Percentiles rank a stretch among this genome's conserved stretches.
phyloP scores from a whole-genome alignment of 768 basidiomycete species.

The Artomyces pyxidatus region DNA sequence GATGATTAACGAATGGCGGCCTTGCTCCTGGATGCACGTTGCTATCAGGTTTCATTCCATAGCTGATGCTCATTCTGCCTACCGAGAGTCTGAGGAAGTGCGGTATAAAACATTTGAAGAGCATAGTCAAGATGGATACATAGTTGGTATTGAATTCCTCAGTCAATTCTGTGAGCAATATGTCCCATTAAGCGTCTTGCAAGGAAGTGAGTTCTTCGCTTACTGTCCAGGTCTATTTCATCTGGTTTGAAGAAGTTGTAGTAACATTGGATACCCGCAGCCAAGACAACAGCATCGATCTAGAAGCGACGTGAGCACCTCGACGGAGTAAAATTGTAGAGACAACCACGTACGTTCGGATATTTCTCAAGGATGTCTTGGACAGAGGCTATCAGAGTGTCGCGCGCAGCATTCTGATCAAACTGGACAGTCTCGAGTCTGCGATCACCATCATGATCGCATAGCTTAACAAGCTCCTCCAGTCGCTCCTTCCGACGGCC shows the following conservation, averaged over 20 bases:
- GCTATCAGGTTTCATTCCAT: neutral
- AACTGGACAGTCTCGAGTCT: slow-evolving; percentile 35
- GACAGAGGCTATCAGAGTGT: slow-evolving; percentile 33
- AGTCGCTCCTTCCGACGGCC: slow-evolving; percentile 48
- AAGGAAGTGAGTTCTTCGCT: neutral
- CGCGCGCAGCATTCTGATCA: slow-evolving; percentile 34
- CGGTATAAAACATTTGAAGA: slow-evolving; percentile 38
- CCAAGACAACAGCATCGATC: slow-evolving; percentile 49
- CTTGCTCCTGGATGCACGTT: slow-evolving; percentile 28
- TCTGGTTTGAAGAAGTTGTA: slow-evolving; percentile 37
- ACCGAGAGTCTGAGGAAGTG: slow-evolving; percentile 51
- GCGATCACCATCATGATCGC: slow-evolving; percentile 13
- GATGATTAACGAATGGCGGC: slow-evolving; percentile 39
- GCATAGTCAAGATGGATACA: slow-evolving; percentile 38
- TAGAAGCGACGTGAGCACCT: slow-evolving; percentile 15
- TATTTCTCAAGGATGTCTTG: slow-evolving; percentile 34
- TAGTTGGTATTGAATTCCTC: slow-evolving; percentile 51
- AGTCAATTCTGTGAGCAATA: slow-evolving; percentile 26
- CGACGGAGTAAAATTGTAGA: neutral
- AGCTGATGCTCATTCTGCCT: slow-evolving; percentile 12
- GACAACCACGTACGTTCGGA: slow-evolving; percentile 34
- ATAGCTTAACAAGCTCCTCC: slow-evolving; percentile 32
- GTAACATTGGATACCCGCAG: slow-evolving; percentile 46
- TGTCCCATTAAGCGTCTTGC: too few species aligned
- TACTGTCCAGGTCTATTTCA: slow-evolving; percentile 34